A percentile compares a stretch with the other conserved stretches of the same genome.
Evolutionary conservation across 1,139 yeast species (phyloP).

Genomic region (Blastobotrys buckinghamii): DNA sequence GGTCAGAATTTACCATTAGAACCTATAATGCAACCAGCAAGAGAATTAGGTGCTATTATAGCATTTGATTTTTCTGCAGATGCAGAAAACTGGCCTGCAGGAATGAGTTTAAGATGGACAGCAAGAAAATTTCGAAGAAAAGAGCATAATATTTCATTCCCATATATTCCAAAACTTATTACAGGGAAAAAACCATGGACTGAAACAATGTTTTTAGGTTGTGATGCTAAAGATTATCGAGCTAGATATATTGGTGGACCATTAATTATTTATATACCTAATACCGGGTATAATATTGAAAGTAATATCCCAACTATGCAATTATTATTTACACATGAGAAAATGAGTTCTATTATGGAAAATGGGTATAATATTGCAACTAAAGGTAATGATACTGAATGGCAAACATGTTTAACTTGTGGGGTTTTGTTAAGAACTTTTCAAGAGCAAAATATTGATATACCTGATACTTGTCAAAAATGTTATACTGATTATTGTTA

Average conservation of each 20-base stretch:
- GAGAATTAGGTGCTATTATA: constrained; percentile 72
- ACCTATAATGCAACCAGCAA: constrained; percentile 65
- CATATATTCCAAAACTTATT: constrained; percentile 60
- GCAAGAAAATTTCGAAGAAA: constrained; percentile 54
- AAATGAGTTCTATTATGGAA: constrained; percentile 55
- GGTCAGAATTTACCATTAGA: constrained; percentile 62
- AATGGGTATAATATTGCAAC: constrained; percentile 82
- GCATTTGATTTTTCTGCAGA: constrained; percentile 86
- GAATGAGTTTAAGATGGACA: constrained; percentile 54
- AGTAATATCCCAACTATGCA: constrained; percentile 72
- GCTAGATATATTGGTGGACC: constrained; percentile 47
- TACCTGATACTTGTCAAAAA: constrained; percentile 57
- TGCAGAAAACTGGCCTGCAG: constrained; percentile 52
- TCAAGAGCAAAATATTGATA: constrained; percentile 61
- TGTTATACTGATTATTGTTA: constrained; percentile 75
- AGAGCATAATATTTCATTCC: constrained; percentile 46
- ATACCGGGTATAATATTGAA: constrained; percentile 58
- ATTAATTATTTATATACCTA: constrained; percentile 72
- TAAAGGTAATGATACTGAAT: constrained; percentile 62
- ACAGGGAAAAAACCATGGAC: constrained; percentile 27
- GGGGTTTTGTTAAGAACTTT: constrained; percentile 79
- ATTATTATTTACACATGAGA: constrained; percentile 55
- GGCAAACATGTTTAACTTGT: constrained; percentile 81
- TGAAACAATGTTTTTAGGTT: constrained; percentile 74
- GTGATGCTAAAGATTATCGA: constrained; percentile 38